phyloP scores from a whole-genome alignment of 495 filamentous ascomycete genomes.

The Talaromyces liani region DNA sequence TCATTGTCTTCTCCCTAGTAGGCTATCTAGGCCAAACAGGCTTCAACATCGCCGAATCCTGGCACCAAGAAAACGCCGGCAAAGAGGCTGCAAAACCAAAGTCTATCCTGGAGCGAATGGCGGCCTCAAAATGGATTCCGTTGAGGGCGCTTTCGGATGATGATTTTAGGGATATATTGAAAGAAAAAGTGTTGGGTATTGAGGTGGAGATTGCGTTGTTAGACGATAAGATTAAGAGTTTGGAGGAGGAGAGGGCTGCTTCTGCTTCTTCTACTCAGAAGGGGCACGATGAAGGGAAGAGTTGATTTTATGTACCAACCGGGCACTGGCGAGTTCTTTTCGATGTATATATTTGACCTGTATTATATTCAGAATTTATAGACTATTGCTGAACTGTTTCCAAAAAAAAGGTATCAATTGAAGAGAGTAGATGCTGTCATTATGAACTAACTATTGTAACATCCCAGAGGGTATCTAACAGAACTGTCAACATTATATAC shows the following conservation, averaged over 20 bases:
- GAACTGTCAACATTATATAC: background rate
- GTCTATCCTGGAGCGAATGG: conserved; percentile 40
- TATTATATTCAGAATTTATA: background rate
- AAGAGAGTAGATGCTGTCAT: background rate
- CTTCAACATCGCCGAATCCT: conserved; percentile 48
- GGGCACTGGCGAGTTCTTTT: background rate
- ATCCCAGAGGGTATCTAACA: background rate
- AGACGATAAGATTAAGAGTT: conserved; percentile 68
- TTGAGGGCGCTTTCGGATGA: conserved; percentile 66
- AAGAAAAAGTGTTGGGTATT: conserved; percentile 68
- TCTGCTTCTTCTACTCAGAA: background rate
- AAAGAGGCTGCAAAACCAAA: conserved; percentile 24
- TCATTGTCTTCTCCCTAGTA: conserved; percentile 55
- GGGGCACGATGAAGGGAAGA: background rate
- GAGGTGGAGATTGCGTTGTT: conserved; percentile 81
- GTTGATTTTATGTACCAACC: background rate
- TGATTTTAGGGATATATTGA: conserved; percentile 68
- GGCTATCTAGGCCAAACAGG: conserved; percentile 52
- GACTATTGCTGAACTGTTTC: background rate
- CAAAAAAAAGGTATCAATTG: background rate
- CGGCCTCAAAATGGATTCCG: conserved; percentile 73
- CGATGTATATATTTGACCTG: background rate
- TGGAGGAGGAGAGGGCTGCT: conserved; percentile 16
- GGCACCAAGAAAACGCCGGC: conserved; percentile 27
- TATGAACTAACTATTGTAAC: background rate